A percentile compares a stretch with the other conserved stretches of the same genome.
phyloP scores from a whole-genome alignment of 2,329 filamentous ascomycete species.

The Trichoderma arundinaceum region DNA sequence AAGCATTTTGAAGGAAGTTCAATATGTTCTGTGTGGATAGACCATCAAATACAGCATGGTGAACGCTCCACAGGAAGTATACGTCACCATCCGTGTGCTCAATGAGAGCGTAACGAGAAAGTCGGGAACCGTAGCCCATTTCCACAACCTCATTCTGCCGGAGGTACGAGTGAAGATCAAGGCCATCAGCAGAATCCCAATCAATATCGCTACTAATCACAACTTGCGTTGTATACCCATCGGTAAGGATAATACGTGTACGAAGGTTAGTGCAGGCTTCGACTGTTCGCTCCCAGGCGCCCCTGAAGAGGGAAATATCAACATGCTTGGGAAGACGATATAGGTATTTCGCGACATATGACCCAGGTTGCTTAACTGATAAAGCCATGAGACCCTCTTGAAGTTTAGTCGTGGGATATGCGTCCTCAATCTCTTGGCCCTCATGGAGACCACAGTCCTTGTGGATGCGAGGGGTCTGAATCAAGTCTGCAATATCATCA shows the following conservation, averaged over 20 bases:
- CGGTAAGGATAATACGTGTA: constrained; percentile 33
- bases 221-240: constrained; percentile 25
- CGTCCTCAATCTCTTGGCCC: constrained; percentile 31
- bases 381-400: constrained; percentile 40
- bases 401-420: constrained; percentile 35
- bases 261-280: constrained; percentile 33
- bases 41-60: constrained; percentile 36
- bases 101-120: constrained; percentile 15
- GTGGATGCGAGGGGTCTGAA: neutral
- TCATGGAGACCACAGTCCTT: neutral
- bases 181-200: constrained; percentile 6
- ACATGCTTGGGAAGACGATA: constrained; percentile 35
- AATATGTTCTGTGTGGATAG: constrained; percentile 27
- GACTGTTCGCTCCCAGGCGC: constrained; percentile 33
- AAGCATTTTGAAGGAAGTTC: neutral
- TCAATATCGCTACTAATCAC: constrained; percentile 30
- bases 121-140: constrained; percentile 16
- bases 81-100: neutral
- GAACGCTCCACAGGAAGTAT: constrained; percentile 22
- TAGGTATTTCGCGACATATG: constrained; percentile 43
- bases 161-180: neutral
- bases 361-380: constrained; percentile 40
- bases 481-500: neutral
- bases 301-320: constrained; percentile 35
- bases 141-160: neutral